Base-by-base conservation (phyloP, 1,284 basidiomycete species). In the Rhodotorula mucilaginosa region DNA sequence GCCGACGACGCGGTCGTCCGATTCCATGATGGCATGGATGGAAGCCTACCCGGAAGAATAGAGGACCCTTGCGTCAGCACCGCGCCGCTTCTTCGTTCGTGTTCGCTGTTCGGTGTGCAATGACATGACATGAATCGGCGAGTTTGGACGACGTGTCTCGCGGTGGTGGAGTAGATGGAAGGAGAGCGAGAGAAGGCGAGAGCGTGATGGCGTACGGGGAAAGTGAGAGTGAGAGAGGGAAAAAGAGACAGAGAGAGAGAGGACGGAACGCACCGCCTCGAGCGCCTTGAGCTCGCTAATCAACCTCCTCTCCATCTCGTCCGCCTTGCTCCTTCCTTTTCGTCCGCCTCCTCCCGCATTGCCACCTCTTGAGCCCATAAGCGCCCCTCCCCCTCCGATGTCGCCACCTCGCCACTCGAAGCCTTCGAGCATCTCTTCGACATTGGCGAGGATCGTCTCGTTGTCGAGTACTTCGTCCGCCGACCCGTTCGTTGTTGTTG, bases 341-440 rank as follows among this genome's bases (percentile, higher is more conserved):
- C 70, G 66, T 10, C 77, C 73, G n/a, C 71, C 75, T 3, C 69
- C 70, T 13, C 60, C 75, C 4, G 62, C 76, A 13, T 71, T 39
- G 66, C 72, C 26, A 3, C 89, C 87, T 21, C 88, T 76, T 86
- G 26, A 83, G 83, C 79, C 75, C 77, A 77, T 58, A 66, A 67
- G 26, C 76, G 71, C 54, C 72, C 71, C 21, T 66, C 68, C n/a
- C 60, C 68, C 19, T 64, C 1, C 44, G 70, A 6, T 76, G 19
- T 71, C 74, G 86, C 74, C 90, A 1, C 90, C 88, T 6, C 76
- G 64, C 93, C 93, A 98, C 80, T 99, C 96, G 79, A 97, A 96
- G 0, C 95, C 95, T 79, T 99, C 96, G 16, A 99, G 85, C 92
- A 99, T 95, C 80, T 99, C 97, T 80, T 99, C 97, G 5, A 99